Evolutionary conservation across 495 filamentous ascomycete species (phyloP), one percentile per base, ranked within the genome.

Genomic region (Podospora tetraspora): DNA sequence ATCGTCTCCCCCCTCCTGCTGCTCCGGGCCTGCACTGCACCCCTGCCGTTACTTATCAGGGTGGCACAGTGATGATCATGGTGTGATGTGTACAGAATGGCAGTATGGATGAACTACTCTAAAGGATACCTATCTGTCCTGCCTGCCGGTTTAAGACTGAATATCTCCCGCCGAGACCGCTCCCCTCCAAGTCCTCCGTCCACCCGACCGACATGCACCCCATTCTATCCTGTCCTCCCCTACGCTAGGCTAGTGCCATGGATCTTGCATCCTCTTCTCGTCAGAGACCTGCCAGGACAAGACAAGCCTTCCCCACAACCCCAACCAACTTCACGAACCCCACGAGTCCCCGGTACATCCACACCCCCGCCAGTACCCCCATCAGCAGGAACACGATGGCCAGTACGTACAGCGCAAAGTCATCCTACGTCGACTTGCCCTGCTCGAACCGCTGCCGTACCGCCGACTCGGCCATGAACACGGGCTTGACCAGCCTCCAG

Each of bases 401-500:
- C 56, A 78, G 64, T 7, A 73, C 34, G 52, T 68, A 73, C 13
- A 75, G 29, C 2, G 58, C 67, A 27, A 58, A 66, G 61, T 79
- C 77, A 8, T 63, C 66, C 69, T 59, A 63, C 2, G 72, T 76
- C 27, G 73, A 64, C 64, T 64, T 64, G 22, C 66, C 59, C 57
- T 29, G 30, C 21, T 63, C 64, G 22, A 72, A 61, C 58, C 76
- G 30, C 62, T 64, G 69, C 24, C 73, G 72, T 57, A 79, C 61
- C 52, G 71, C 62, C 56, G 77, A 79, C 0, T 70, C 30, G 16
- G 57, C 67, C 52, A 75, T 71, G 60, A 79, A 74, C 62, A 74
- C 72, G 11, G 78, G 78, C 58, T 57, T 37, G 25, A 77, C 72
- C 16, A 76, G 32, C 19, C 58, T 37, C 76, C 74, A 79, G 64